These are phyloP conservation scores for Rhodomyrtus psidioides DNA, from an alignment of 441 rosid genomes.

Conservation along the genomic window DNA sequence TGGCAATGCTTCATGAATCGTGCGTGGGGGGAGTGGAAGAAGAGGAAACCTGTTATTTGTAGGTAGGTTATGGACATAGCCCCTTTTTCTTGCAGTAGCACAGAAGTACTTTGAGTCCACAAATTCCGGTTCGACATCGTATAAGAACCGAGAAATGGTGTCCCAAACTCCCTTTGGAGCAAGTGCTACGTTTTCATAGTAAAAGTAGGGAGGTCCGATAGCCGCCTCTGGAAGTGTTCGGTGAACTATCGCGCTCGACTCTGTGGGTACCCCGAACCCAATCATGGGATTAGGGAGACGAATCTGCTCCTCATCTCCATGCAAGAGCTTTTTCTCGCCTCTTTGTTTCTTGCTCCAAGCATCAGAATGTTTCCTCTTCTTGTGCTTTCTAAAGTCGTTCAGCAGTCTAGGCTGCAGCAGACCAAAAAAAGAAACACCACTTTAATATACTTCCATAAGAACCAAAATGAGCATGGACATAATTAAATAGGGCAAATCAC, in stretches of 20 bases:
- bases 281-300: conserved; percentile 83
- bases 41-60: conserved; percentile 49
- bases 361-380: conserved; percentile 40
- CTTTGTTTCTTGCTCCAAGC: conserved; percentile 18
- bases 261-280: conserved; percentile 74
- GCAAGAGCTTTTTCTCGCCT: conserved; percentile 13
- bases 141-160: conserved; percentile 52
- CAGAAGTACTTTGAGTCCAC: conserved; percentile 78
- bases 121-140: conserved; percentile 69
- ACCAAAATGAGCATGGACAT: not conserved
- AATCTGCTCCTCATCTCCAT: conserved; percentile 37
- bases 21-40: conserved; percentile 57
- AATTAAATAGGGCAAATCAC: conserved; percentile 13
- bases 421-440: not conserved
- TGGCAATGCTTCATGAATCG: conserved; percentile 70
- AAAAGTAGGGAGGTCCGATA: conserved; percentile 72
- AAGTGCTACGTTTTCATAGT: conserved; percentile 82
- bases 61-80: conserved; percentile 83
- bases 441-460: not conserved
- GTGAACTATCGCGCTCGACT: conserved; percentile 16
- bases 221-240: conserved; percentile 52
- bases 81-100: conserved; percentile 88
- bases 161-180: conserved; percentile 93
- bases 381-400: conserved; percentile 11
- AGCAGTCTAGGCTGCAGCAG: conserved; percentile 33